These are phyloP conservation scores for Aureobasidium sp. DNA, from an alignment of 2,329 filamentous ascomycete genomes.

Conservation along the genomic window DNA sequence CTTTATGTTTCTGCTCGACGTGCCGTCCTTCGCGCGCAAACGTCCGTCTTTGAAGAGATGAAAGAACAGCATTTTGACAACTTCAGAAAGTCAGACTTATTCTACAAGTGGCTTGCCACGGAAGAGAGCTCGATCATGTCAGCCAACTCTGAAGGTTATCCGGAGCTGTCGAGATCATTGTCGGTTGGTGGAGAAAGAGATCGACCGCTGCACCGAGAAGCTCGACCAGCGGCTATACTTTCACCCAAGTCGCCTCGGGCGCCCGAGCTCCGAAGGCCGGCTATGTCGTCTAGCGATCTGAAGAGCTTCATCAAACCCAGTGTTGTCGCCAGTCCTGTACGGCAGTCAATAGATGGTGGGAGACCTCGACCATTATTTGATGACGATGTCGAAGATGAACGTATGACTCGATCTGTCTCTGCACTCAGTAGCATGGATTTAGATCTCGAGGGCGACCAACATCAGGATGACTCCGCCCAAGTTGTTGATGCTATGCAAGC, in stretches of 20 bases:
- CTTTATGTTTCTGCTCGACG: conserved; percentile 79
- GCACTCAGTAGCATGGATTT: conserved; percentile 76
- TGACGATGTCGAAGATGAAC: conserved; percentile 68
- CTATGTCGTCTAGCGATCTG: conserved; percentile 54
- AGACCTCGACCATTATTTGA: conserved; percentile 59
- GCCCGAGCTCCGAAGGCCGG: conserved; percentile 49
- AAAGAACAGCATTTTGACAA: conserved; percentile 68
- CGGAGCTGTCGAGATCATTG: not conserved
- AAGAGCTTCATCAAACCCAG: conserved; percentile 27
- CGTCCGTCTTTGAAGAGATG: conserved; percentile 74
- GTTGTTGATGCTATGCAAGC: conserved; percentile 90
- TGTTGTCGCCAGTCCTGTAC: conserved; percentile 36
- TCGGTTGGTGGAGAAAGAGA: conserved; percentile 5
- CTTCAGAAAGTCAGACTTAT: conserved; percentile 89
- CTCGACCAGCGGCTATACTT: not conserved
- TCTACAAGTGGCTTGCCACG: conserved; percentile 89
- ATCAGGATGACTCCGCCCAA: conserved; percentile 51
- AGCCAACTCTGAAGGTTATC: not conserved
- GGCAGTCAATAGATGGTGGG: conserved; percentile 65
- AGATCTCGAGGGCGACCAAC: conserved; percentile 44
- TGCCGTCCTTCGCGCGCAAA: conserved; percentile 75
- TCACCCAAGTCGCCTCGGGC: conserved; percentile 18
- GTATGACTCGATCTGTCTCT: conserved; percentile 66
- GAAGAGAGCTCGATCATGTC: conserved; percentile 49
- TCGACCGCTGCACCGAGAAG: not conserved